Percentiles rank a stretch among this genome's conserved stretches.
Evolutionary conservation across 345 rosid species (phyloP).

Genomic region (Limnanthes douglasii): DNA sequence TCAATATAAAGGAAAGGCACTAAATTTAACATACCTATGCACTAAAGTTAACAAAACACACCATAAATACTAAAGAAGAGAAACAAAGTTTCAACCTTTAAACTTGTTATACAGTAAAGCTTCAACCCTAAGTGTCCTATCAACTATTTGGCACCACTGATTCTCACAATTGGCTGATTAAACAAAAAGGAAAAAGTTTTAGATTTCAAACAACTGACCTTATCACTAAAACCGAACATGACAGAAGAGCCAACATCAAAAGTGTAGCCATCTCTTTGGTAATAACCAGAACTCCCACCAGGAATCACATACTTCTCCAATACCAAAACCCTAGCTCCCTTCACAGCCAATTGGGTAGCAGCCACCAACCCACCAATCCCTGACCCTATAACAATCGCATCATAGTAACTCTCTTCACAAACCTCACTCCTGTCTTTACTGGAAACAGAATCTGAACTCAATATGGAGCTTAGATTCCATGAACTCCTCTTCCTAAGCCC

Average conservation of each 20-base stretch:
- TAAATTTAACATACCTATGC: neutral
- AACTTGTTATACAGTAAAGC: neutral
- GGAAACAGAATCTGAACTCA: too few species aligned
- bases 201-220: slow-evolving; percentile 30
- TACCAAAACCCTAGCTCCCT: slow-evolving; percentile 77
- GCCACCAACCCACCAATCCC: slow-evolving; percentile 92
- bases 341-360: slow-evolving; percentile 76
- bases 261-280: slow-evolving; percentile 69
- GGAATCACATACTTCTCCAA: slow-evolving; percentile 93
- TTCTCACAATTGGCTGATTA: neutral
- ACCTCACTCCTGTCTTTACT: too few species aligned
- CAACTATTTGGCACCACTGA: neutral
- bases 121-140: too few species aligned
- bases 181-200: neutral
- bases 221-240: slow-evolving; percentile 87
- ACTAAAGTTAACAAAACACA: neutral
- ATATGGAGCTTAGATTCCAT: too few species aligned
- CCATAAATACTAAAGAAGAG: neutral
- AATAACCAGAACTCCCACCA: slow-evolving; percentile 93
- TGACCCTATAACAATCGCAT: slow-evolving; percentile 85
- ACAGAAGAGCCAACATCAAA: slow-evolving; percentile 98
- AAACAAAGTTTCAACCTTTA: neutral
- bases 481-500: too few species aligned
- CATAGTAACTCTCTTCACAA: slow-evolving; percentile 25
- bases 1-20: neutral